Conservation (phyloP, 169 alveolate species). For the Plasmodium vinckei region DNA sequence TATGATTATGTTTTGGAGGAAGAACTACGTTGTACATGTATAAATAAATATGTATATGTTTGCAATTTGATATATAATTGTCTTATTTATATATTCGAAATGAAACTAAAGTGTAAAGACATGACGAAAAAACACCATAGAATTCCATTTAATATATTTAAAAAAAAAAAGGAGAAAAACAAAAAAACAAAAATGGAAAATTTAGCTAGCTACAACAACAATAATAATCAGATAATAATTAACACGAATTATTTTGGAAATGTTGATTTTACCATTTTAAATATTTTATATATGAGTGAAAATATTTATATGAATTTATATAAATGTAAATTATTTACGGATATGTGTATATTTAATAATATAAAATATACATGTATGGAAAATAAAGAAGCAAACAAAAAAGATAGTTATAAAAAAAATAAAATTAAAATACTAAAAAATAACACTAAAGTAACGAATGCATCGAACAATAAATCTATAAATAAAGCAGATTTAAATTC, state of each 20-base stretch:
- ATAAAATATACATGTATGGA: constrained; percentile 57
- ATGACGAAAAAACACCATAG: constrained; percentile 5
- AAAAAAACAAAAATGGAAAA: background rate
- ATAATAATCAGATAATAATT: constrained; percentile 21
- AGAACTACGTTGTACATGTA: constrained; percentile 54
- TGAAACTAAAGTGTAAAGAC: constrained; percentile 29
- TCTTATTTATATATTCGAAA: constrained; percentile 33
- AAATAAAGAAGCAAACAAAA: constrained; percentile 19
- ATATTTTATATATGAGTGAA: constrained; percentile 22
- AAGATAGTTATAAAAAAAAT: constrained; percentile 1
- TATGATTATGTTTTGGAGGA: constrained; percentile 60
- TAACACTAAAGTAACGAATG: background rate
- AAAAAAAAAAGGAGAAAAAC: background rate
- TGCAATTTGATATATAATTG: constrained; percentile 50
- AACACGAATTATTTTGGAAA: constrained; percentile 32
- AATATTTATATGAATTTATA: constrained; percentile 52
- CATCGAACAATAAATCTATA: background rate
- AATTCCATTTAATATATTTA: constrained; percentile 15
- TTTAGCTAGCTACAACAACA: background rate
- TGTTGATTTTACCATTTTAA: constrained; percentile 36
- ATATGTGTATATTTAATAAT: constrained; percentile 73
- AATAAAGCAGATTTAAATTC: background rate
- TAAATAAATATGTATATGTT: constrained; percentile 52
- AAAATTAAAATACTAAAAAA: background rate
- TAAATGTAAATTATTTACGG: constrained; percentile 60